These are phyloP conservation scores for Beauveria scarabaeidicola DNA, from an alignment of 2,329 filamentous ascomycete species.

Conservation along the genomic window DNA sequence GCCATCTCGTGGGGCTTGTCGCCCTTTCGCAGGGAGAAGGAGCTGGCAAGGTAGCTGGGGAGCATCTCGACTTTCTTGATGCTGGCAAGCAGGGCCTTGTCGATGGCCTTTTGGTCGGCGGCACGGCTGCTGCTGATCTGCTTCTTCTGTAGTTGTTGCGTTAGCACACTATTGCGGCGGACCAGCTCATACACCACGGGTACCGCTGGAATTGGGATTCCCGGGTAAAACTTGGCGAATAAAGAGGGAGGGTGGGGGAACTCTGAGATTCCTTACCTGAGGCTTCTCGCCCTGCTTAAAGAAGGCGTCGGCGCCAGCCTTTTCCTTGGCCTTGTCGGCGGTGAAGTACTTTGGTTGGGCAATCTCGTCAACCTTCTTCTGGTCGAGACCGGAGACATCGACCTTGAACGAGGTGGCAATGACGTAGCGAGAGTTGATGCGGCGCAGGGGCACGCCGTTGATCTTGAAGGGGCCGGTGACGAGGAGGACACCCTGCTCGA, in stretches of 20 bases:
- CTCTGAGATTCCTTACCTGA: slow-evolving; percentile 55
- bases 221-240: too few species aligned
- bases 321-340: slow-evolving; percentile 89
- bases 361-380: slow-evolving; percentile 78
- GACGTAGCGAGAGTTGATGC: slow-evolving; percentile 88
- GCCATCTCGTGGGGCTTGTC: slow-evolving; percentile 99
- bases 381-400: slow-evolving; percentile 76
- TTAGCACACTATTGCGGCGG: slow-evolving; percentile 24
- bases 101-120: slow-evolving; percentile 95
- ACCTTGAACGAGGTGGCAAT: slow-evolving; percentile 84
- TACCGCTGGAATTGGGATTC: too few species aligned
- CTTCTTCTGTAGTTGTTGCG: slow-evolving; percentile 70
- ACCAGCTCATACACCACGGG: too few species aligned
- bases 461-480: slow-evolving; percentile 99
- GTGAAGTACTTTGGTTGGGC: slow-evolving; percentile 85
- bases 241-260: too few species aligned
- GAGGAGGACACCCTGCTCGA: slow-evolving; percentile 95
- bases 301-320: slow-evolving; percentile 96
- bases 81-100: slow-evolving; percentile 88
- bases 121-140: slow-evolving; percentile 83
- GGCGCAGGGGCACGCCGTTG: slow-evolving; percentile 96
- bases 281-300: slow-evolving; percentile 99
- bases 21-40: slow-evolving; percentile 98
- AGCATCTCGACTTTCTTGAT: slow-evolving; percentile 99
- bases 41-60: slow-evolving; percentile 84